A percentile compares a stretch with the other conserved stretches of the same genome.
phyloP scores from a whole-genome alignment of 768 basidiomycete species.

The Leccinum arenicola region DNA sequence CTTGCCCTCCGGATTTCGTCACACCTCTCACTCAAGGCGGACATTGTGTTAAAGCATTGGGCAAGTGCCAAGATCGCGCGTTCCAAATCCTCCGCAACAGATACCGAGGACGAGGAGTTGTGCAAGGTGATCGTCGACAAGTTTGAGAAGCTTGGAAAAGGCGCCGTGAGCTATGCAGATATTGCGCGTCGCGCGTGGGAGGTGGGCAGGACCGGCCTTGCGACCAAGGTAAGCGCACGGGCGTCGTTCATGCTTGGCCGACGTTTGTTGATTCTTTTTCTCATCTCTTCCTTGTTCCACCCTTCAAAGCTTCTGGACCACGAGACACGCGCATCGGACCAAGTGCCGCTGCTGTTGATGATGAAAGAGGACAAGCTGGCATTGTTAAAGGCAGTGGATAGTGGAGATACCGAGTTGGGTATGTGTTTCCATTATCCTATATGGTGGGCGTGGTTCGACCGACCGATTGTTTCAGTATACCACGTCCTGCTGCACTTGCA shows the following conservation, averaged over 20 bases:
- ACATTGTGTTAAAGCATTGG: constrained; percentile 92
- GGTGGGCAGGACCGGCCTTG: constrained; percentile 73
- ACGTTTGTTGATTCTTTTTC: not conserved
- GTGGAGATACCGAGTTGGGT: constrained; percentile 96
- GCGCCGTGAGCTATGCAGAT: constrained; percentile 87
- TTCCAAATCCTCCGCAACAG: constrained; percentile 59
- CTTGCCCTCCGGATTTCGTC: constrained; percentile 89
- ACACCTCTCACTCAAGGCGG: constrained; percentile 79
- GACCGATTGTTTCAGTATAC: constrained; percentile 60
- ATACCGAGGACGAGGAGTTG: constrained; percentile 71
- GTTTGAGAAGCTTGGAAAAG: constrained; percentile 76
- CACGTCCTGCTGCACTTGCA: constrained; percentile 89
- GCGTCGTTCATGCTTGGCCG: not conserved
- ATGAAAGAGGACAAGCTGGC: constrained; percentile 96
- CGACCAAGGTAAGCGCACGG: constrained; percentile 65
- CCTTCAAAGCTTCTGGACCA: constrained; percentile 76
- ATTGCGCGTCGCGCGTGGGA: constrained; percentile 95
- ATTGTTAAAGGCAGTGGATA: constrained; percentile 85
- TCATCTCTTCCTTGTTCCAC: not conserved
- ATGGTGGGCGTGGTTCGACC: not conserved
- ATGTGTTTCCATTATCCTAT: constrained; percentile 18
- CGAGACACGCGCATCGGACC: constrained; percentile 84
- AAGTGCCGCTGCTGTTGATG: constrained; percentile 85
- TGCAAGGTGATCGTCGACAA: constrained; percentile 87
- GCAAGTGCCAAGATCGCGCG: constrained; percentile 87